These are phyloP conservation scores for Penicillium coffeae DNA, from an alignment of 495 filamentous ascomycete genomes.

Conservation along the genomic window DNA sequence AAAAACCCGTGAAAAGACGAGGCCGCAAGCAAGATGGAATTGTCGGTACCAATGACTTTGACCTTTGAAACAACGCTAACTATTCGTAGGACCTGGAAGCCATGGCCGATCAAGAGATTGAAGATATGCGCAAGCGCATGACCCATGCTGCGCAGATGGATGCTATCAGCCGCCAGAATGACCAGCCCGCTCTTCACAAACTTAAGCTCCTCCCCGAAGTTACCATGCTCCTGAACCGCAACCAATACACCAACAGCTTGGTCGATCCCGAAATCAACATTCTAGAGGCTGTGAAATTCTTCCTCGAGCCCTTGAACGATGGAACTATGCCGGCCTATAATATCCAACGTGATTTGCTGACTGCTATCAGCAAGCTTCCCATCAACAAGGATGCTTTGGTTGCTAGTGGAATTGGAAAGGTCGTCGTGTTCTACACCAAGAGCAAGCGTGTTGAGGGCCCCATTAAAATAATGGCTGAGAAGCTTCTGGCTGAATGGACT, in stretches of 20 bases:
- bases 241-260: slow-evolving; percentile 71
- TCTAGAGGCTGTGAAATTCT: slow-evolving; percentile 90
- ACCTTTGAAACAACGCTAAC: slow-evolving; percentile 1
- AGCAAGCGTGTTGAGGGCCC: slow-evolving; percentile 77
- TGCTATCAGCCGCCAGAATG: slow-evolving; percentile 68
- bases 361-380: slow-evolving; percentile 69
- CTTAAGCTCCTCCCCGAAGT: slow-evolving; percentile 94
- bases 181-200: slow-evolving; percentile 84
- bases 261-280: slow-evolving; percentile 95
- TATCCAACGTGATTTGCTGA: slow-evolving; percentile 93
- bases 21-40: slow-evolving; percentile 79
- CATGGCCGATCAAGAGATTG: slow-evolving; percentile 85
- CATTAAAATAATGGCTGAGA: slow-evolving; percentile 92
- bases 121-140: slow-evolving; percentile 84
- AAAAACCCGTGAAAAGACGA: slow-evolving; percentile 74
- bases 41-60: slow-evolving; percentile 43
- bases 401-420: slow-evolving; percentile 90
- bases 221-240: slow-evolving; percentile 79
- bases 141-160: slow-evolving; percentile 85
- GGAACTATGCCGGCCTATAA: slow-evolving; percentile 91
- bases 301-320: slow-evolving; percentile 92
- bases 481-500: slow-evolving; percentile 89
- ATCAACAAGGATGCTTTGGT: slow-evolving; percentile 87
- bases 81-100: slow-evolving; percentile 75
- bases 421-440: slow-evolving; percentile 93